Conservation (phyloP, 2,329 filamentous ascomycete species). For the Fusarium sacchari region DNA sequence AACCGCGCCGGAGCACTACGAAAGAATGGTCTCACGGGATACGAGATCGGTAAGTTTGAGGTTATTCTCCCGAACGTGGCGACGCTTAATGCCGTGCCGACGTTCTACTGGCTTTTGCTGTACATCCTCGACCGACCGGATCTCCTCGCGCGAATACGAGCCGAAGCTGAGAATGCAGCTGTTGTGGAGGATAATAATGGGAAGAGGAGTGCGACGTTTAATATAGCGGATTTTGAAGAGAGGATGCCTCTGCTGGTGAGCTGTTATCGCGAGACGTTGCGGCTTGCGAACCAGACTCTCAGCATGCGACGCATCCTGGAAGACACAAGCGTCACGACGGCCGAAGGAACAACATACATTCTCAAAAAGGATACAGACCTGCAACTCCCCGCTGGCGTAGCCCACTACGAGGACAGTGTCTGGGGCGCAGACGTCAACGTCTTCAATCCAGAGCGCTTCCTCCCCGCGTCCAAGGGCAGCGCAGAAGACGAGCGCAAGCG, state of each 20-base stretch:
- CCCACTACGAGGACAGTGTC: conserved; percentile 33
- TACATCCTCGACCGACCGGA: conserved; percentile 44
- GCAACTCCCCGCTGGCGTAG: conserved; percentile 41
- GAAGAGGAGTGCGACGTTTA: conserved; percentile 42
- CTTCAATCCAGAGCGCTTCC: conserved; percentile 43
- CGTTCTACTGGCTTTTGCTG: conserved; percentile 50
- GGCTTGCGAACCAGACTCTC: conserved; percentile 51
- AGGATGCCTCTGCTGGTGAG: conserved; percentile 56
- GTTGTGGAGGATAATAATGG: background rate
- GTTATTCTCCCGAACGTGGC: conserved; percentile 44
- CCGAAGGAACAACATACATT: conserved; percentile 40
- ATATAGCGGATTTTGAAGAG: conserved; percentile 51
- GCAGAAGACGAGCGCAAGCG: conserved; percentile 21
- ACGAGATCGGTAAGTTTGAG: conserved; percentile 47
- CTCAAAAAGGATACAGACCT: conserved; percentile 46
- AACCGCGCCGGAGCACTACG: conserved; percentile 45
- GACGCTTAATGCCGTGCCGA: conserved; percentile 51
- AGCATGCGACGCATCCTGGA: conserved; percentile 53
- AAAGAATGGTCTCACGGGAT: conserved; percentile 42
- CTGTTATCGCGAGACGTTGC: conserved; percentile 57
- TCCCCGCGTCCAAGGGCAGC: background rate
- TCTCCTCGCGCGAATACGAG: conserved; percentile 31
- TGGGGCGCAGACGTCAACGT: conserved; percentile 39
- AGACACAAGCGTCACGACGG: conserved; percentile 51
- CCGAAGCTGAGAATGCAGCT: conserved; percentile 28